A percentile compares a stretch with the other conserved stretches of the same genome.
These are phyloP conservation scores for Rhynchosporium agropyri DNA, from an alignment of 2,329 filamentous ascomycete species.

Conservation along the genomic window DNA sequence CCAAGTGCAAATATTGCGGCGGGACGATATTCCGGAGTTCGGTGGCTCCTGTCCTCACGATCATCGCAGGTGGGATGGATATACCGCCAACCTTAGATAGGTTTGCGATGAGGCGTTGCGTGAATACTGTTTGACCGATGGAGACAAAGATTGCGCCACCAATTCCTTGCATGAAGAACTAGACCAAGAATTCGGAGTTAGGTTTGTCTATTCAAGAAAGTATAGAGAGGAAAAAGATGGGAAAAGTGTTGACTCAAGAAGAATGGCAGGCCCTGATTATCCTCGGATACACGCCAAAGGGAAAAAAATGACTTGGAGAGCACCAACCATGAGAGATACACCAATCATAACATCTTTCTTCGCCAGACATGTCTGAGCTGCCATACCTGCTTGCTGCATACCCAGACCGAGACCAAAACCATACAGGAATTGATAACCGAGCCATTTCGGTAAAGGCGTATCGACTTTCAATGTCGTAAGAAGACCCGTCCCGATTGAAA, in stretches of 20 bases:
- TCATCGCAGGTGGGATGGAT: conserved; percentile 17
- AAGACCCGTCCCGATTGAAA: conserved; percentile 47
- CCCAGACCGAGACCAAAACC: conserved; percentile 41
- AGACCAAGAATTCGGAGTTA: too few species aligned
- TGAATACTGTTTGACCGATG: conserved; percentile 38
- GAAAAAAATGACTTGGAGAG: too few species aligned
- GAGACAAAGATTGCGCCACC: conserved; percentile 45
- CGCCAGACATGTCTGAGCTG: conserved; percentile 36
- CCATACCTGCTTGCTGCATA: conserved; percentile 39
- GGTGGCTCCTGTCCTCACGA: conserved; percentile 51
- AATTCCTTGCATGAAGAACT: conserved; percentile 43
- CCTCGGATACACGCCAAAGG: too few species aligned
- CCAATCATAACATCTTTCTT: conserved; percentile 40
- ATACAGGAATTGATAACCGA: conserved; percentile 37
- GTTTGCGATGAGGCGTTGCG: conserved; percentile 35
- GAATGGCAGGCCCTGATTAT: too few species aligned
- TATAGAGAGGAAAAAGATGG: too few species aligned
- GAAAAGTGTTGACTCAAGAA: too few species aligned
- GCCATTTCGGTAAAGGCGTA: conserved; percentile 44
- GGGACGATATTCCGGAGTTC: conserved; percentile 49
- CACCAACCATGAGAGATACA: conserved; percentile 37
- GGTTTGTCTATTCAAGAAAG: too few species aligned
- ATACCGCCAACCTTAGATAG: conserved; percentile 23
- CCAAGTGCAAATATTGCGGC: conserved; percentile 45
- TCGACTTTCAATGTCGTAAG: conserved; percentile 45